Conservation (phyloP, 1,284 basidiomycete genomes). For the Leucoagaricus sp. region DNA sequence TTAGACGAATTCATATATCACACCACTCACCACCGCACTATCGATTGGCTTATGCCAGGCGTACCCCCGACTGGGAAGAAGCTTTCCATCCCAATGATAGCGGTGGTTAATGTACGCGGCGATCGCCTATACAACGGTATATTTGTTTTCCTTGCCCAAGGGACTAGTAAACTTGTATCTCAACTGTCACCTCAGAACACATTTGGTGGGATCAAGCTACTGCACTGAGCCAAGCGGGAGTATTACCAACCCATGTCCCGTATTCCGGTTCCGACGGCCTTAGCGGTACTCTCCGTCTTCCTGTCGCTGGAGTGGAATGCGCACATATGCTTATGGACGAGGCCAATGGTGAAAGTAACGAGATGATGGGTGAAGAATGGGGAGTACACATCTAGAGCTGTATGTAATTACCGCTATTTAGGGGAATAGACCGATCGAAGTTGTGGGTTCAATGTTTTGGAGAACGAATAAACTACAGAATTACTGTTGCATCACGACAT, state of each 20-base stretch:
- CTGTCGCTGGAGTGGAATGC: slow-evolving; percentile 41
- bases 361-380: slow-evolving; percentile 42
- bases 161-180: neutral
- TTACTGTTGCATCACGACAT: slow-evolving; percentile 49
- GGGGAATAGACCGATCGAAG: too few relatives aligned
- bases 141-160: neutral
- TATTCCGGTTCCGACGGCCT: slow-evolving; percentile 25
- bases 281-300: slow-evolving; percentile 35
- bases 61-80: slow-evolving; percentile 52
- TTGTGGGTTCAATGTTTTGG: too few relatives aligned
- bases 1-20: slow-evolving; percentile 50
- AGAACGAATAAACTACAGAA: too few relatives aligned
- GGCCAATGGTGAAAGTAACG: slow-evolving; percentile 40
- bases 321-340: slow-evolving; percentile 42
- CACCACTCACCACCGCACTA: slow-evolving; percentile 45
- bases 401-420: too few relatives aligned
- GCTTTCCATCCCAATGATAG: slow-evolving; percentile 52
- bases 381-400: too few relatives aligned
- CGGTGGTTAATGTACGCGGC: slow-evolving; percentile 57
- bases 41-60: slow-evolving; percentile 51
- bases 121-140: slow-evolving; percentile 51
- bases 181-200: slow-evolving; percentile 36
- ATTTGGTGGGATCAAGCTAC: slow-evolving; percentile 54
- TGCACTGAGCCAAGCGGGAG: slow-evolving; percentile 40
- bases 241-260: slow-evolving; percentile 40